These are phyloP conservation scores for Gentiana dahurica DNA, from an alignment of 257 asterid species.

Conservation along the genomic window DNA sequence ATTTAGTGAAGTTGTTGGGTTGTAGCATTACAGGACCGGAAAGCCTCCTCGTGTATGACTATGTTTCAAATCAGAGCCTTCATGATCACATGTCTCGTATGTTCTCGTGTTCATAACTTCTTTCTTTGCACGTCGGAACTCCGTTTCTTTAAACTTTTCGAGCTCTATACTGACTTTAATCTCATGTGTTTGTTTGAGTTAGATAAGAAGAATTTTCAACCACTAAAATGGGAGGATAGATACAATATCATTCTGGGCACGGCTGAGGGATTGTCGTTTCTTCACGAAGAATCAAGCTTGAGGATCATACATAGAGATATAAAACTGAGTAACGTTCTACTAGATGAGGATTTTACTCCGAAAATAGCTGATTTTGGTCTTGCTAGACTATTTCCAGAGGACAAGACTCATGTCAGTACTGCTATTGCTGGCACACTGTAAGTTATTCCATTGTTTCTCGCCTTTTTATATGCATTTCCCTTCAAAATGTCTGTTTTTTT, in stretches of 20 bases:
- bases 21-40: constrained; percentile 87
- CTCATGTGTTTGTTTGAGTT: constrained; percentile 8
- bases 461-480: neutral
- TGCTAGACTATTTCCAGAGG: constrained; percentile 57
- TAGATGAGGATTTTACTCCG: constrained; percentile 41
- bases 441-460: constrained; percentile 8
- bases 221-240: constrained; percentile 46
- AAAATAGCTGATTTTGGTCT: constrained; percentile 76
- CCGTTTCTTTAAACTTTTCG: neutral
- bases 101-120: constrained; percentile 8
- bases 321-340: constrained; percentile 52
- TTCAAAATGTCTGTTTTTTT: neutral
- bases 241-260: constrained; percentile 43
- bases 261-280: constrained; percentile 64
- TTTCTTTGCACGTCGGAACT: neutral
- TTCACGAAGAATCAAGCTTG: constrained; percentile 41
- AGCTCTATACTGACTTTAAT: neutral
- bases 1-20: constrained; percentile 63
- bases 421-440: constrained; percentile 71
- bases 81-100: constrained; percentile 49
- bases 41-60: constrained; percentile 70
- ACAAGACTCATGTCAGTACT: constrained; percentile 50
- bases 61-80: constrained; percentile 62
- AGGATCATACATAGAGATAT: constrained; percentile 69
- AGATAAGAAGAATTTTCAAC: constrained; percentile 38